Percentiles rank a stretch among this genome's conserved stretches.
These are phyloP conservation scores for Tolypocladium inflatum DNA, from an alignment of 2,329 filamentous ascomycete species.

Conservation along the genomic window DNA sequence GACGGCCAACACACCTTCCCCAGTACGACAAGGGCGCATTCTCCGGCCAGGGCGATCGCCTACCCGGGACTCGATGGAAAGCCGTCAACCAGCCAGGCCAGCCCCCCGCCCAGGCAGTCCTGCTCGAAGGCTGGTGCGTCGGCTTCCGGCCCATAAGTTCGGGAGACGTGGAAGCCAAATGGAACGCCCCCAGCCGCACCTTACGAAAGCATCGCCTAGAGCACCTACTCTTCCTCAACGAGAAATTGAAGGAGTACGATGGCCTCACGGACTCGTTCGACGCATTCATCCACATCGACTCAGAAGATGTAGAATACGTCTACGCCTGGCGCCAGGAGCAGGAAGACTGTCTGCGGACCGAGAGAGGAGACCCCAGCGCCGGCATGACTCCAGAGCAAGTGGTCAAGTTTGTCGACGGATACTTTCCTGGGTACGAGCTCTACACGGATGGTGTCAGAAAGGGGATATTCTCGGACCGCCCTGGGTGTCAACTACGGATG, in stretches of 20 bases:
- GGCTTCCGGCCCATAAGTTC: constrained; percentile 61
- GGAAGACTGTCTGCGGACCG: constrained; percentile 58
- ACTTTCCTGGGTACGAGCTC: constrained; percentile 65
- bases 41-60: constrained; percentile 66
- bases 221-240: constrained; percentile 42
- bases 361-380: constrained; percentile 44
- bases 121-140: constrained; percentile 88
- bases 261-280: constrained; percentile 39
- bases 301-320: constrained; percentile 63
- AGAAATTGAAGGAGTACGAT: constrained; percentile 36
- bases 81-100: constrained; percentile 42
- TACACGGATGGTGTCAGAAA: constrained; percentile 50
- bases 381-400: constrained; percentile 83
- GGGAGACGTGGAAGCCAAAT: constrained; percentile 39
- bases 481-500: constrained; percentile 49
- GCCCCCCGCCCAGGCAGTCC: constrained; percentile 50
- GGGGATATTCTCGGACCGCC: constrained; percentile 43
- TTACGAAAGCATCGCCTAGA: constrained; percentile 37
- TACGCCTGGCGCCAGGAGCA: constrained; percentile 81
- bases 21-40: constrained; percentile 78
- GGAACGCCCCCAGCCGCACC: constrained; percentile 40
- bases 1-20: constrained; percentile 50
- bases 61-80: constrained; percentile 52
- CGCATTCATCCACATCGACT: constrained; percentile 53
- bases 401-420: constrained; percentile 58